Percentiles rank a stretch among this genome's conserved stretches.
phyloP scores from a whole-genome alignment of 2,329 filamentous ascomycete genomes.

The Talaromyces sp. region DNA sequence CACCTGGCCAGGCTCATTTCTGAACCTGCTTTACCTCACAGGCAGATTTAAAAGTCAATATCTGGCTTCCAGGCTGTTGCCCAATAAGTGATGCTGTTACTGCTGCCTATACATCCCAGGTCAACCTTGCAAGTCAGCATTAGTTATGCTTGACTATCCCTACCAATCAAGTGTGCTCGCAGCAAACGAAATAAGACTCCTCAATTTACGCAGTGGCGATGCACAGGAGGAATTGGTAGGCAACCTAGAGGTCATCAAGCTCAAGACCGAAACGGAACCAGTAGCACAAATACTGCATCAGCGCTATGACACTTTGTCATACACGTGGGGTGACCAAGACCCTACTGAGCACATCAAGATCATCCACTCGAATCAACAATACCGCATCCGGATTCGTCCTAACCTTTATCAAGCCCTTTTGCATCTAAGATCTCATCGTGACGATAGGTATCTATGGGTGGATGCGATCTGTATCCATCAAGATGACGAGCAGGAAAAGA shows the following conservation, averaged over 20 bases:
- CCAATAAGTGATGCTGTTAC: not conserved
- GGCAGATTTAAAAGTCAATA: not conserved
- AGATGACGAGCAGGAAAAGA: slow-evolving; percentile 21
- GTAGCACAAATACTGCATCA: not conserved
- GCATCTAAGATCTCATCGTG: not conserved
- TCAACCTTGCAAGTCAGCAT: not conserved
- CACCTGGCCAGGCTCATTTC: slow-evolving; percentile 1
- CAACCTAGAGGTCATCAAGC: slow-evolving; percentile 5
- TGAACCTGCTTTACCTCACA: not conserved
- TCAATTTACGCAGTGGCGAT: not conserved
- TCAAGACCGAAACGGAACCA: not conserved
- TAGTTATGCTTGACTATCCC: not conserved
- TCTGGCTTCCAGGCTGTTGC: not conserved
- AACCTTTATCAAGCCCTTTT: slow-evolving; percentile 6
- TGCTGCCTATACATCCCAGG: not conserved
- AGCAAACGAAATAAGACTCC: slow-evolving; percentile 1
- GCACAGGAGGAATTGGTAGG: slow-evolving; percentile 7
- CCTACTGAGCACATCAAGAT: slow-evolving; percentile 11
- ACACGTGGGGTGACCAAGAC: slow-evolving; percentile 21
- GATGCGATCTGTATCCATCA: slow-evolving; percentile 27
- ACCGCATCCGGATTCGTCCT: slow-evolving; percentile 5
- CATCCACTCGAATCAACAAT: slow-evolving; percentile 9
- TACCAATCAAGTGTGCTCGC: slow-evolving; percentile 4
- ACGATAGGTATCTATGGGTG: slow-evolving; percentile 21
- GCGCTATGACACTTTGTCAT: slow-evolving; percentile 23